Percentiles rank a stretch among this genome's conserved stretches.
Evolutionary conservation across 805 yeast species (phyloP).

Genomic region (Limtongozyma cylindracea): DNA sequence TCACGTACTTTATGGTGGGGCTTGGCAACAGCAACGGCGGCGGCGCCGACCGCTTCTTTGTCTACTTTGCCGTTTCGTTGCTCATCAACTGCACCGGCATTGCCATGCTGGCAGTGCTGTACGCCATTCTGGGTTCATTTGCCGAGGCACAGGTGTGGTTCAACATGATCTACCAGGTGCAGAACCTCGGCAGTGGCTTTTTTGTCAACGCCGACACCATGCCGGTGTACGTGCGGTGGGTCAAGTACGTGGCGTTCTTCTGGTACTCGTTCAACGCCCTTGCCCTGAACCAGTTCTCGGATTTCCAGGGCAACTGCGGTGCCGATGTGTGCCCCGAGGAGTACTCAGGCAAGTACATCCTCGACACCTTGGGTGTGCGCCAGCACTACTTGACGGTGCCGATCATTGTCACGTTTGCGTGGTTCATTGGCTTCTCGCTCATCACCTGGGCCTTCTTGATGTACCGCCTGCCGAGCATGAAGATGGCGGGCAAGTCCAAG

Average conservation of each 20-base stretch:
- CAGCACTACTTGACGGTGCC: constrained; percentile 43
- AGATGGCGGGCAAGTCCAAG: no score
- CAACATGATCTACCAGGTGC: constrained; percentile 41
- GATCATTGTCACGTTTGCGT: constrained; percentile 27
- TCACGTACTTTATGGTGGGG: constrained; percentile 63
- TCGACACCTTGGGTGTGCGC: constrained; percentile 34
- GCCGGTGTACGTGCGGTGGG: constrained; percentile 80
- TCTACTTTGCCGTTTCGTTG: constrained; percentile 33
- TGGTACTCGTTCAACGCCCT: constrained; percentile 64
- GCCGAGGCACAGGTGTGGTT: constrained; percentile 33
- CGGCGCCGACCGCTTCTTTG: constrained; percentile 16
- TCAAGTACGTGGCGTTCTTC: constrained; percentile 46
- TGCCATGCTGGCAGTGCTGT: constrained; percentile 30
- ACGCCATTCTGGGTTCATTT: constrained; percentile 34
- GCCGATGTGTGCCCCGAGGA: constrained; percentile 9
- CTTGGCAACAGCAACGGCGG: no score
- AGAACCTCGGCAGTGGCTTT: constrained; percentile 61
- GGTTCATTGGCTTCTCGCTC: constrained; percentile 26
- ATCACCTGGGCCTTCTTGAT: constrained; percentile 21
- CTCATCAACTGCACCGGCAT: constrained; percentile 27
- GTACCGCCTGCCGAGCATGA: constrained; percentile 17
- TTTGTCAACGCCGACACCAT: constrained; percentile 45
- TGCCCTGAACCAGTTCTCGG: constrained; percentile 37
- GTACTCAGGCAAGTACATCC: constrained; percentile 26
- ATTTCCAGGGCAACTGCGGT: constrained; percentile 28